phyloP scores from a whole-genome alignment of 345 rosid species.

The Eucalyptus erythrocorys region DNA sequence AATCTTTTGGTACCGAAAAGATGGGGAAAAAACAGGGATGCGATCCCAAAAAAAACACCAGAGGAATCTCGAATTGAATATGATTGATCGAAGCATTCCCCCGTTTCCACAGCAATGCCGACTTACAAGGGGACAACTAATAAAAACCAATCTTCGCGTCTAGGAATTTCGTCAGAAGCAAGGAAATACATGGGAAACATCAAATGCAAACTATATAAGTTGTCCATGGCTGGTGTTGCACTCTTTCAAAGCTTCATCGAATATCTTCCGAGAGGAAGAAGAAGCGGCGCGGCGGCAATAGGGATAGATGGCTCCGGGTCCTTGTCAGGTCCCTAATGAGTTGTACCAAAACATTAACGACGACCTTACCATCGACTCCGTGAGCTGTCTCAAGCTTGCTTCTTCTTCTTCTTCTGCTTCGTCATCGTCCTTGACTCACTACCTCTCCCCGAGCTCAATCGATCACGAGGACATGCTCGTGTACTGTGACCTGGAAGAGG shows the following conservation, averaged over 20 bases:
- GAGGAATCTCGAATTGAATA: not conserved
- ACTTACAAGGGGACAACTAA: not conserved
- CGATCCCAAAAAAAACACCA: not conserved
- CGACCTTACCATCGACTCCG: not conserved
- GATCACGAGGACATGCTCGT: not conserved
- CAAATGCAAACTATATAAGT: not conserved
- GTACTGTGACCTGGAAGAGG: not conserved
- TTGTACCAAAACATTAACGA: not conserved
- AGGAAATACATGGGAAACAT: not conserved
- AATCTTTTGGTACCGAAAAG: not conserved
- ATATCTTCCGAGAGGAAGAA: not conserved
- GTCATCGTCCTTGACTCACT: not conserved
- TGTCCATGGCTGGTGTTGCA: not conserved
- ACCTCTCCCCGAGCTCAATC: conserved; percentile 5
- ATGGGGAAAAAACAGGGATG: not conserved
- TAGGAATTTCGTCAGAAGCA: not conserved
- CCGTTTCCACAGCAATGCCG: not conserved
- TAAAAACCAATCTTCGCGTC: not conserved
- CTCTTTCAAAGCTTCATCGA: conserved; percentile 21
- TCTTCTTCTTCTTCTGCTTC: not conserved
- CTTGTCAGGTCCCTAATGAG: not conserved
- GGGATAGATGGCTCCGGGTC: conserved; percentile 3
- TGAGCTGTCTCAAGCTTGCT: not conserved
- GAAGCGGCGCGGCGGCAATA: not conserved
- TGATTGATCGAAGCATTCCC: not conserved